Evolutionary conservation across 768 basidiomycete species (phyloP).

Genomic region (Gloeopeniophorella convolvens): DNA sequence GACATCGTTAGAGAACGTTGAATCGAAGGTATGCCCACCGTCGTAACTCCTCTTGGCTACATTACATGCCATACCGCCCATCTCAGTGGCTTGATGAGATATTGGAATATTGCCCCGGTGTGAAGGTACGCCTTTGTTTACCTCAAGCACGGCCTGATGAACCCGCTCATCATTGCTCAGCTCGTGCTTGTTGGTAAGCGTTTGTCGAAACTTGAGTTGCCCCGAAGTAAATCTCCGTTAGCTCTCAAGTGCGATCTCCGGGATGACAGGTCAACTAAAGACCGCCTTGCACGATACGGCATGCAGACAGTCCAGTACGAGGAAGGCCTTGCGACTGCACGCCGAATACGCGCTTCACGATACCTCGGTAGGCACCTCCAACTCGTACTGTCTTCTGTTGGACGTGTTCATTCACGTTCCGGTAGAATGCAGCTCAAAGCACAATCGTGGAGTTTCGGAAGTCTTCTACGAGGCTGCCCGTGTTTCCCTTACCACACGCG

Average conservation of each 20-base stretch:
- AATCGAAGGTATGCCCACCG: constrained; percentile 68
- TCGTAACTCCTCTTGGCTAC: too few relatives aligned
- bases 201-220: constrained; percentile 9
- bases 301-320: constrained; percentile 83
- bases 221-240: constrained; percentile 26
- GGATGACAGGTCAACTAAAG: constrained; percentile 68
- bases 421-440: constrained; percentile 94
- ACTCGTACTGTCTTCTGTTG: neutral
- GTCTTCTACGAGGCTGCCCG: constrained; percentile 90
- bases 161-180: constrained; percentile 32
- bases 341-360: constrained; percentile 86
- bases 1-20: constrained; percentile 92
- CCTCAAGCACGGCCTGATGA: constrained; percentile 1
- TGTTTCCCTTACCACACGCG: constrained; percentile 68
- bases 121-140: constrained; percentile 62
- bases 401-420: neutral
- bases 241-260: constrained; percentile 95
- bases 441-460: constrained; percentile 90
- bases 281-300: constrained; percentile 65
- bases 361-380: constrained; percentile 71
- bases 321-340: constrained; percentile 80
- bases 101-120: constrained; percentile 87
- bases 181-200: constrained; percentile 80
- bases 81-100: constrained; percentile 90
- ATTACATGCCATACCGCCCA: neutral